Base-by-base conservation (phyloP, 108 stramenopile genomes). In the Cyclotella baltica region DNA sequence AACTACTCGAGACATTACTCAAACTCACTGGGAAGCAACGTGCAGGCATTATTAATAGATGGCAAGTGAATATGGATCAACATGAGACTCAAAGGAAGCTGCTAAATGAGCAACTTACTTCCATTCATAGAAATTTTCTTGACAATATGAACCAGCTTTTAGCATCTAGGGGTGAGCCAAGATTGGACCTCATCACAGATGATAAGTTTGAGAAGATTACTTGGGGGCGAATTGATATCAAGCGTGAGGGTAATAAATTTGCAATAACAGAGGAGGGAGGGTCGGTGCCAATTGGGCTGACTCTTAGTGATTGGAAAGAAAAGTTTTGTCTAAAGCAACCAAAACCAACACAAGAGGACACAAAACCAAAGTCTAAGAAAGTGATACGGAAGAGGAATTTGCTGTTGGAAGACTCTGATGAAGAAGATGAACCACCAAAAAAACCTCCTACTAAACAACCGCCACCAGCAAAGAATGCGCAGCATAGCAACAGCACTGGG, bases 121-220 rank as follows among this genome's bases (percentile, higher is more conserved):
- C 56, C 11, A 85, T 88, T 35, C 52, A 59, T 18, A 62, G 67
- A 33, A 58, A 48, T 6, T 76, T 89, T 22, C 58, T 62, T 9
- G 53, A 73, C 38, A 79, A 77, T 19, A 74, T 78, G 11, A 73
- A 89, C 34, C 58, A 70, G 16, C 65, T 48, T 27, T 74, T 89
- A 0, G 47, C 61, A 52, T 61, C 72, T 36, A 55, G 67, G 35
- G 51, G 53, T 0, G 64, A 25, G 61, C 43, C 18, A 19, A 77
- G 61, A 34, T 23, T 85, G 31, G 61, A 8, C 5, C 23, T 83
- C 31, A 51, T 84, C 0, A 83, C 65, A 18, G 72, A 85, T 55
- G 92, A 91, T 64, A 93, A 93, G 53, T 75, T 85, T 76, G 92
- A 93, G 69, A 75, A 80, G 55, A 63, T 93, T n/a, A 57, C 55